Evolutionary conservation across 441 rosid genomes (phyloP), one percentile per base, ranked within the genome.

Genomic region (Gossypium schwendimanii): DNA sequence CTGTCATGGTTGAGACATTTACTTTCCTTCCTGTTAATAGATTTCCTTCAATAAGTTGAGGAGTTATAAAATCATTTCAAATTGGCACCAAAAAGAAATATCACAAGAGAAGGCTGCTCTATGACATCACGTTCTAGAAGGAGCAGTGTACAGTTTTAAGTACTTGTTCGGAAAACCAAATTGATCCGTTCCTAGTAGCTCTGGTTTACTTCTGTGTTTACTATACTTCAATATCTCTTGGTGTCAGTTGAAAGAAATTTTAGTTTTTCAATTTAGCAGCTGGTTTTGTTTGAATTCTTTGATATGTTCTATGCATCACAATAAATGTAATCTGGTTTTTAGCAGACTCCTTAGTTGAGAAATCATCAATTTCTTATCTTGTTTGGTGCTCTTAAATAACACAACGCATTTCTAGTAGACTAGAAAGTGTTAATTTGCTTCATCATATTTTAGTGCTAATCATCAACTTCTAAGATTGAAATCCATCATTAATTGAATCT

Each of bases 401-500:
- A 9, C 6, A 31, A 33, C 36, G n/a, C 50, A 33, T 33, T 69
- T 69, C 50, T 1, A 17, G 31, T 15, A 26, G 45, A 50, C 45
- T 58, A 2, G 28, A n/a, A 47, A 21, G 33, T 26, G 33, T n/a
- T 64, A 58, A 49, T 73, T 69, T 77, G 49, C 60, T 64, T 49
- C 50, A n/a, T 72, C 26, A 36, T 52, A 36, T 50, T 67, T 50
- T 50, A 67, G 15, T 28, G 44, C 26, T 26, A 33, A 15, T 67
- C 23, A 28, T 18, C 63, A 74, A 77, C 18, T 31, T 75, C 33
- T 20, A 28, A 36, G 17, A 3, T 23, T 41, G 33, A 60, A 31
- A 60, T 28, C 66, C 5, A n/a, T 75, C 47, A 59, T 23, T 76
- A 24, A 53, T 54, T 49, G 65, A 73, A 70, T 74, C 71, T 79